phyloP scores from a whole-genome alignment of 2,329 filamentous ascomycete genomes.

The Alternaria viburni region DNA sequence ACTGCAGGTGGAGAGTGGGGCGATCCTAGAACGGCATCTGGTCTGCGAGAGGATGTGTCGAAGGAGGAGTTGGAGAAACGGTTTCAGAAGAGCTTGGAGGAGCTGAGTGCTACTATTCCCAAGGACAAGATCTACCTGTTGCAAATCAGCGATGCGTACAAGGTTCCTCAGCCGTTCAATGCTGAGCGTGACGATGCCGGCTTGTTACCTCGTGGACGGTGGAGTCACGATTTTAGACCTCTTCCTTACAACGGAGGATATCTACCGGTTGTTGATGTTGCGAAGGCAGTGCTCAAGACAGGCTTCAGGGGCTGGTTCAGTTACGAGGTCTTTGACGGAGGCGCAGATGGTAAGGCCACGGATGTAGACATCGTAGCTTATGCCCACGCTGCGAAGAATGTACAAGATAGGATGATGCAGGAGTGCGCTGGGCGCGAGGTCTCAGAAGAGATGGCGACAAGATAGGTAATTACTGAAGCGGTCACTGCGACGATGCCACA shows the following conservation, averaged over 20 bases:
- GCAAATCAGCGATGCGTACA: constrained; percentile 78
- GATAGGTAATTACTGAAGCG: constrained; percentile 2
- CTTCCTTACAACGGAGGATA: constrained; percentile 75
- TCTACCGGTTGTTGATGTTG: constrained; percentile 69
- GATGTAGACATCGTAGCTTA: constrained; percentile 59
- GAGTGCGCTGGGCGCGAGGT: constrained; percentile 36
- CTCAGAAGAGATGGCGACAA: constrained; percentile 15
- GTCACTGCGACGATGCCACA: not conserved
- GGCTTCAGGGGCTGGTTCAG: constrained; percentile 72
- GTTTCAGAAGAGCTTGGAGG: constrained; percentile 62
- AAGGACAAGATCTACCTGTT: constrained; percentile 75
- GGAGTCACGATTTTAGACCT: constrained; percentile 75
- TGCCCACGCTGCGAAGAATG: constrained; percentile 59
- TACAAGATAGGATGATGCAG: constrained; percentile 50
- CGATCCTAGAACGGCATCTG: constrained; percentile 70
- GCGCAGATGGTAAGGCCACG: constrained; percentile 60
- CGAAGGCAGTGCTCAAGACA: constrained; percentile 69
- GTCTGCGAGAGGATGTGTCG: constrained; percentile 59
- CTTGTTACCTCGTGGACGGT: constrained; percentile 66
- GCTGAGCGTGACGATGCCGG: constrained; percentile 59
- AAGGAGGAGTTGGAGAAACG: constrained; percentile 56
- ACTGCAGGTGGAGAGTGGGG: constrained; percentile 75
- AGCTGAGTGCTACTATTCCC: constrained; percentile 65
- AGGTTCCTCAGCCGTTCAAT: constrained; percentile 62
- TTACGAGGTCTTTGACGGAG: constrained; percentile 73